Percentiles rank a stretch among this genome's conserved stretches.
Evolutionary conservation across 495 filamentous ascomycete genomes (phyloP).

Genomic region (Tuber melanosporum): DNA sequence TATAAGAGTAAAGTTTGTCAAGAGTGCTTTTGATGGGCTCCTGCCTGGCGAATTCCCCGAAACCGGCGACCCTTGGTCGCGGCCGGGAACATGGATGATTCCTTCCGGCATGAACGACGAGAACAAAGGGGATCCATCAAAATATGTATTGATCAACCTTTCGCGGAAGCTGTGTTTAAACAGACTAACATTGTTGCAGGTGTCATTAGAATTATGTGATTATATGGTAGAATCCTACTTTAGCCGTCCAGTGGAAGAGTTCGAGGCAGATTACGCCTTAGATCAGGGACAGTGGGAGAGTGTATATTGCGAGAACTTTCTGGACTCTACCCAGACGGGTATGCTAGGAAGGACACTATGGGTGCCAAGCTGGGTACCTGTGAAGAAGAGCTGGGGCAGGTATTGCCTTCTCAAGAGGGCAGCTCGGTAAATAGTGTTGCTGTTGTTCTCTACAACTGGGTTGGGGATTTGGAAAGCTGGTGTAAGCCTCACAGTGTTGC

Average conservation of each 20-base stretch:
- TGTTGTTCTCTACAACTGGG: neutral
- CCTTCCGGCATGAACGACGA: conserved; percentile 86
- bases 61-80: conserved; percentile 57
- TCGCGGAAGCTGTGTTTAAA: neutral
- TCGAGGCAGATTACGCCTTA: conserved; percentile 69
- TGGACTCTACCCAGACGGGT: conserved; percentile 70
- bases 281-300: conserved; percentile 66
- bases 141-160: conserved; percentile 58
- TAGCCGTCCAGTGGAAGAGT: conserved; percentile 50
- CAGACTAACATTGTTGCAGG: conserved; percentile 43
- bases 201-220: conserved; percentile 63
- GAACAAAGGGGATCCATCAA: conserved; percentile 76
- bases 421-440: neutral
- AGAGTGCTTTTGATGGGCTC: conserved; percentile 80
- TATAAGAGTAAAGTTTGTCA: conserved; percentile 78
- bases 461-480: neutral
- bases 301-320: conserved; percentile 65
- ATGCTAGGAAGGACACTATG: conserved; percentile 73
- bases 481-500: neutral
- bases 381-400: conserved; percentile 35
- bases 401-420: conserved; percentile 35
- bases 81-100: conserved; percentile 64
- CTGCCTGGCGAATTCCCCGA: conserved; percentile 76
- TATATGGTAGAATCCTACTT: conserved; percentile 88
- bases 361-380: conserved; percentile 53